Percentiles rank a stretch among this genome's conserved stretches.
These are phyloP conservation scores for Rutstroemia sp. DNA, from an alignment of 2,329 filamentous ascomycete genomes.

Conservation along the genomic window DNA sequence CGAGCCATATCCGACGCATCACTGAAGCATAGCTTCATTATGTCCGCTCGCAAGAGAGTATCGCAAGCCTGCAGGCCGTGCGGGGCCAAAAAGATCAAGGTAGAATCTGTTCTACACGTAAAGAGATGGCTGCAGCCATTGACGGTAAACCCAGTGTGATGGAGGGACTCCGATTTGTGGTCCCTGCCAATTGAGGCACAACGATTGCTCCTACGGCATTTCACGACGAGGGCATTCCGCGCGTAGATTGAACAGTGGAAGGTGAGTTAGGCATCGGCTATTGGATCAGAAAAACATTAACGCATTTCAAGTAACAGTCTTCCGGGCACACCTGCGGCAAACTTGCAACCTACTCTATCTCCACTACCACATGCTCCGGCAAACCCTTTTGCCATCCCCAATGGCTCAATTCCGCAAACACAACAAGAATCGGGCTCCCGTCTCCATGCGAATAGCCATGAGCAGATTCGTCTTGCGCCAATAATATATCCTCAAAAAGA, in stretches of 20 bases:
- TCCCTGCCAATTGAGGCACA: slow-evolving; percentile 18
- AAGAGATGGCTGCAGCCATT: neutral
- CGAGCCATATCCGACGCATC: neutral
- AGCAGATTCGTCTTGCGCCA: neutral
- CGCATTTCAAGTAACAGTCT: neutral
- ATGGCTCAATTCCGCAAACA: neutral
- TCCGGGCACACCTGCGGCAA: neutral
- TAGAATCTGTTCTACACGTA: neutral
- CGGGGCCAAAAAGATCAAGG: slow-evolving; percentile 26
- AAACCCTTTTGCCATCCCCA: neutral
- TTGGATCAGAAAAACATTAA: neutral
- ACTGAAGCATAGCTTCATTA: neutral
- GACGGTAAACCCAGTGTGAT: slow-evolving; percentile 22
- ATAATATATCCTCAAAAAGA: neutral
- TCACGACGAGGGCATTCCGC: slow-evolving; percentile 19
- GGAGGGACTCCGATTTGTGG: slow-evolving; percentile 21
- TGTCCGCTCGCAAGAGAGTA: slow-evolving; percentile 21
- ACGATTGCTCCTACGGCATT: slow-evolving; percentile 24
- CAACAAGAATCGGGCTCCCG: neutral
- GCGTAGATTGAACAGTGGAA: slow-evolving; percentile 4
- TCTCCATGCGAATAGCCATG: neutral
- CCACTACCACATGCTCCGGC: neutral
- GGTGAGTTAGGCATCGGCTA: slow-evolving; percentile 11
- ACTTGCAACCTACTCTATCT: neutral
- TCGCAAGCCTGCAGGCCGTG: slow-evolving; percentile 26